Evolutionary conservation across 2,329 filamentous ascomycete species (phyloP), one percentile per base, ranked within the genome.

Genomic region (Lachnellula arida): DNA sequence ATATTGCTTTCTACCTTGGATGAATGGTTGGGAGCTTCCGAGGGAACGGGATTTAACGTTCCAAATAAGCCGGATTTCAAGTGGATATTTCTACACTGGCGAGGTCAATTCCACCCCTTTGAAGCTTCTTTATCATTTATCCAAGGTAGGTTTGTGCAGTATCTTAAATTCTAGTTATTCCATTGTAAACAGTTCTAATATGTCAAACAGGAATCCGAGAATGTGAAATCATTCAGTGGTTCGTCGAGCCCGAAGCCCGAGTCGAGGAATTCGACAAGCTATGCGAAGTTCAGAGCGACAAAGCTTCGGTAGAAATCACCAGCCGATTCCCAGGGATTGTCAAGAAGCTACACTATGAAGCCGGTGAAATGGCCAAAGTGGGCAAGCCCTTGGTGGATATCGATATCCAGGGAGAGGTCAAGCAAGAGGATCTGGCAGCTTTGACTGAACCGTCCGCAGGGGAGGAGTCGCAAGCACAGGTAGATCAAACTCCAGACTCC

Each of bases 191-290:
- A 22, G 15, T 14, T 12, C 50, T 63, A 53, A 62, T 43, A 14
- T 15, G 8, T n/a, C 25, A 5, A 14, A 22, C 65, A 94, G 94
- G 94, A 54, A 99, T 97, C 68, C 92, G 94, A 70, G 94, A 99
- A 76, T 96, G 94, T 70, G 94, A 99, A 74, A 90, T 99, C 68
- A 97, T 97, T 68, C 94, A 99, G 77, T 99, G 94, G 94, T 99
- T 97, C 72, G 93, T 99, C 63, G 88, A 97, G 74, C 91, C 95
- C 49, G 93, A 92, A 56, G 94, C 94, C 37, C 86, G 89, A 56
- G 92, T 99, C 66, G 92, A 99, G 76, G 93, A 99, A 76, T 99
- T 96, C 81, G 94, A 95, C 65, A 94, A 93, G 58, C 81, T 99
- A 47, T 99, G 94, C 75, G 94, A 99, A 76, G 95, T 99, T 46